phyloP scores from a whole-genome alignment of 2,329 filamentous ascomycete genomes.

The Ophiostoma himal-ulmi region DNA sequence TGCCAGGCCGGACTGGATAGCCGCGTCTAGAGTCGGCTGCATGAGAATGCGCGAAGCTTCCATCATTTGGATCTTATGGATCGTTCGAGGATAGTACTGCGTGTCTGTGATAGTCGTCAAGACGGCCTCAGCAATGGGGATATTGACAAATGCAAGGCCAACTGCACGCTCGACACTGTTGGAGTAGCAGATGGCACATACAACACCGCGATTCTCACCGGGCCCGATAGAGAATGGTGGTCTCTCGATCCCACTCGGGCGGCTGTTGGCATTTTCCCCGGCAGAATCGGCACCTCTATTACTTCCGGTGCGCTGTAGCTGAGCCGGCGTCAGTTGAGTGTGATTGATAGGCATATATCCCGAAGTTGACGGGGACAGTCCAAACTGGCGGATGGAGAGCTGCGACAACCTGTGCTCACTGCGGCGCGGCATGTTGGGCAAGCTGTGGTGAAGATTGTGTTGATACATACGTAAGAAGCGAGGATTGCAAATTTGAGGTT shows the following conservation, averaged over 20 bases:
- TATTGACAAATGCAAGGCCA: conserved; percentile 80
- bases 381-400: neutral
- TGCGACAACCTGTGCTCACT: neutral
- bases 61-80: conserved; percentile 79
- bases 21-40: conserved; percentile 55
- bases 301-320: neutral
- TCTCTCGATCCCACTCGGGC: conserved; percentile 14
- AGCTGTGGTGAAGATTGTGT: neutral
- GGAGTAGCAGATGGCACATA: conserved; percentile 86
- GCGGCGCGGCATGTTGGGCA: neutral
- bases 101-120: conserved; percentile 90
- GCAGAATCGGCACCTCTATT: neutral
- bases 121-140: conserved; percentile 75
- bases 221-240: conserved; percentile 23
- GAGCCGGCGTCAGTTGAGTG: neutral
- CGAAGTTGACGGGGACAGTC: neutral
- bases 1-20: conserved; percentile 64
- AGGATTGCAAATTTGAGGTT: neutral
- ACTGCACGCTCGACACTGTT: conserved; percentile 81
- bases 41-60: conserved; percentile 76
- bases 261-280: neutral
- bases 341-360: neutral
- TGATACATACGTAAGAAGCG: neutral
- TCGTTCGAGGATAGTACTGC: conserved; percentile 81
- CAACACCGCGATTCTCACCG: conserved; percentile 23